Conservation (phyloP, 139 green algal species). For the Micromonas pusilla region DNA sequence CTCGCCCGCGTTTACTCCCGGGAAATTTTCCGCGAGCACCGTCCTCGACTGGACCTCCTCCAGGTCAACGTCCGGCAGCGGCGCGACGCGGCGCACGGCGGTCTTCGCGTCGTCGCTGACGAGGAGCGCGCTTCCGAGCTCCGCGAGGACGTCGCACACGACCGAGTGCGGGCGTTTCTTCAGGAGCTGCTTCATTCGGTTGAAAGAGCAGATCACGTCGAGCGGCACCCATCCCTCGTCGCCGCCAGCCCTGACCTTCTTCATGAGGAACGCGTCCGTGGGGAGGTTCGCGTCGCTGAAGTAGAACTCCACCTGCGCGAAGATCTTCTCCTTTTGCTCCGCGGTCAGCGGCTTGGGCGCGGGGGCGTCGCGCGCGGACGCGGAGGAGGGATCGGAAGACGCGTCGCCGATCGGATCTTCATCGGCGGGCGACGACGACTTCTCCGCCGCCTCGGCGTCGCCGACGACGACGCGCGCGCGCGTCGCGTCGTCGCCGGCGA, state of each 20-base stretch:
- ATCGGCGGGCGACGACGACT: too few species aligned
- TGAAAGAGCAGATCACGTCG: not conserved
- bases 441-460: too few species aligned
- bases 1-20: constrained; percentile 15
- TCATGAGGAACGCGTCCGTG: constrained; percentile 70
- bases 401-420: too few species aligned
- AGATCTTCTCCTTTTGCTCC: not conserved
- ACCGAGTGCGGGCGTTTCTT: not conserved
- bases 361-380: not conserved
- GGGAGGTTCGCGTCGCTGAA: constrained; percentile 84
- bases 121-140: not conserved
- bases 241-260: constrained; percentile 50
- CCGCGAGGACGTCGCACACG: not conserved
- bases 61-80: constrained; percentile 48
- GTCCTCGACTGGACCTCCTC: constrained; percentile 44
- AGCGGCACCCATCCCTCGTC: constrained; percentile 49
- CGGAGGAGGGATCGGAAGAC: too few species aligned
- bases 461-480: too few species aligned
- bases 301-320: constrained; percentile 84
- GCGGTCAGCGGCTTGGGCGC: not conserved
- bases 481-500: too few species aligned
- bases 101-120: constrained; percentile 36
- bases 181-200: not conserved
- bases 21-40: constrained; percentile 52
- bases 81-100: constrained; percentile 33